These are phyloP conservation scores for Irpex sp. DNA, from an alignment of 1,284 basidiomycete genomes.

Conservation along the genomic window DNA sequence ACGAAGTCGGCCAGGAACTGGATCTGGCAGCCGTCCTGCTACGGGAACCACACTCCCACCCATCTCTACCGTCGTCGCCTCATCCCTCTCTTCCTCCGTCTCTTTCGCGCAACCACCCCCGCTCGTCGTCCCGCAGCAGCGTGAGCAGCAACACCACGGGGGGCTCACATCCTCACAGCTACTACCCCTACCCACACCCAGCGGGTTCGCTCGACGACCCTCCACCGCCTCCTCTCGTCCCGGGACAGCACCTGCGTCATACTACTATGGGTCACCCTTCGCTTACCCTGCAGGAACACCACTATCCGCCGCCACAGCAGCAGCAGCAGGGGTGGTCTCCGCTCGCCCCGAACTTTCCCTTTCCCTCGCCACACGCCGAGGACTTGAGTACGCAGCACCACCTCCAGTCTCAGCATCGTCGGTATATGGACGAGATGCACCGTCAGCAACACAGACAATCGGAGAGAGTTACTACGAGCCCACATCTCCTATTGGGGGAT, in stretches of 20 bases:
- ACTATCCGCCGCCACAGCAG: constrained; percentile 15
- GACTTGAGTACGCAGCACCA: constrained; percentile 11
- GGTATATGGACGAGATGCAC: constrained; percentile 9
- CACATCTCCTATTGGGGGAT: constrained; percentile 23
- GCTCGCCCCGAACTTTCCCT: constrained; percentile 40
- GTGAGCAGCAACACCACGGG: constrained; percentile 19
- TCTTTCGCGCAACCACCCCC: constrained; percentile 31
- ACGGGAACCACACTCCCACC: constrained; percentile 62
- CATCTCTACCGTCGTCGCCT: constrained; percentile 69
- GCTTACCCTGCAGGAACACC: constrained; percentile 38
- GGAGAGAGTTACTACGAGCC: constrained; percentile 24
- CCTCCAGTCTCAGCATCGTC: background rate
- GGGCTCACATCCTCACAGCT: constrained; percentile 39
- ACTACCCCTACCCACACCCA: constrained; percentile 41
- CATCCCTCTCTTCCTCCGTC: constrained; percentile 48
- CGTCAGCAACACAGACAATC: background rate
- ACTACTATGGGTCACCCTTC: constrained; percentile 41
- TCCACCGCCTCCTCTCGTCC: constrained; percentile 47
- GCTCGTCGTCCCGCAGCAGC: constrained; percentile 26
- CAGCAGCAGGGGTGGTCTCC: constrained; percentile 34
- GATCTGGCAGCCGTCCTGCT: constrained; percentile 41
- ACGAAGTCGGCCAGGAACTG: constrained; percentile 41
- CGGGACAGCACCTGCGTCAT: constrained; percentile 61
- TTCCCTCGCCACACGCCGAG: constrained; percentile 28
- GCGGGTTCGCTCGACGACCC: constrained; percentile 34